Evolutionary conservation across 495 filamentous ascomycete species (phyloP).

Genomic region (Letharia lupina): DNA sequence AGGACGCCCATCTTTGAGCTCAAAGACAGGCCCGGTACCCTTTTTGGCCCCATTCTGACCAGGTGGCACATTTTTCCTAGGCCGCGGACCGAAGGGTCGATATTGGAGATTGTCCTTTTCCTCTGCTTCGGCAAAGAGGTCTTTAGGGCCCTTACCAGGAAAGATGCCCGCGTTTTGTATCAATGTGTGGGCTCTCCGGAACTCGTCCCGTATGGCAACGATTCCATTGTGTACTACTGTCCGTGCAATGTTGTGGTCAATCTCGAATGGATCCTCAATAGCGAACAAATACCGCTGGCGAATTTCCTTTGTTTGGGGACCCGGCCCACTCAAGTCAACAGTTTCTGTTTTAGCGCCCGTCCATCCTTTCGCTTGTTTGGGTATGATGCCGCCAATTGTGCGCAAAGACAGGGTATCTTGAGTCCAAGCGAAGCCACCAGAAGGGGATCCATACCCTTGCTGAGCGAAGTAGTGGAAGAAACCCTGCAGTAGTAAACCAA

Average conservation of each 20-base stretch:
- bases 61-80: constrained; percentile 3
- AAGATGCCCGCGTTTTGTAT: constrained; percentile 33
- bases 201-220: constrained; percentile 68
- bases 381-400: constrained; percentile 55
- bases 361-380: constrained; percentile 71
- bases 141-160: constrained; percentile 21
- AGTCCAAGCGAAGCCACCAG: constrained; percentile 59
- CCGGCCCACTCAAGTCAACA: constrained; percentile 26
- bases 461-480: constrained; percentile 79
- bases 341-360: constrained; percentile 54
- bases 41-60: not conserved
- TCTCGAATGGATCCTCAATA: constrained; percentile 83
- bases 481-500: constrained; percentile 59
- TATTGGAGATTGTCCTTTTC: constrained; percentile 22
- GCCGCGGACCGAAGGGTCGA: constrained; percentile 24
- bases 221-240: constrained; percentile 73
- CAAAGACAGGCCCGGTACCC: not conserved
- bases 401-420: constrained; percentile 62
- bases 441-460: constrained; percentile 35
- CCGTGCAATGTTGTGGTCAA: constrained; percentile 70
- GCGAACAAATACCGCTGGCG: constrained; percentile 74
- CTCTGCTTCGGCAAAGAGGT: constrained; percentile 27
- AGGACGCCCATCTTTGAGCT: not conserved
- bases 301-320: constrained; percentile 46
- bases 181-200: constrained; percentile 61